Evolutionary conservation across 1,284 basidiomycete genomes (phyloP), one percentile per base, ranked within the genome.

Genomic region (Sporisorium graminicola): DNA sequence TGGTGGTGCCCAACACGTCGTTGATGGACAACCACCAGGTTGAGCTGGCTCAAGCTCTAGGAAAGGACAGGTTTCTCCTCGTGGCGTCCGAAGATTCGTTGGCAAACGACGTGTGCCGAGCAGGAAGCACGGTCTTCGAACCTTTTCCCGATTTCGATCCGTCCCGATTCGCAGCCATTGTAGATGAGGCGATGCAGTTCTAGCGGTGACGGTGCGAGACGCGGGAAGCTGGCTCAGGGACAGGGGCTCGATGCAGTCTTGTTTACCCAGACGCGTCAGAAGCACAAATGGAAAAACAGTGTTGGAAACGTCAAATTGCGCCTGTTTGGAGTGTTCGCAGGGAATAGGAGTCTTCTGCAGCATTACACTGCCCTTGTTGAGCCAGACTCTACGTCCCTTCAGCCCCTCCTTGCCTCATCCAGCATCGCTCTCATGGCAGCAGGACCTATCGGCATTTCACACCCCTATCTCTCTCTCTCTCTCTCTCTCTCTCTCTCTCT

Each of bases 1-100:
- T 99, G 72, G 92, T 94, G 14, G 91, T 98, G 1, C 94, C 95
- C 13, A 99, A 99, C 84, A 88, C 91, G 33, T 91, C 92, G 2
- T 87, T 99, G 51, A 90, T 96, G 87, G 92, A 98, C 86, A 93
- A 98, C 86, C 96, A 99, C 82, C 96, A 99, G 87, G 88, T 90
- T 49, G 94, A 99, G 82, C 88, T 99, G 6, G 94, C 96, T 0
- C 87, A 89, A 46, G 91, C 91, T 18, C 88, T 98, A 24, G 73
- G 50, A 0, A n/a, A 46, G 9, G 65, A 69, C 18, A 54, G 52
- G 6, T 77, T 63, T 29, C 50, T 77, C 13, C 20, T 65, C 14
- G 69, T 55, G 3, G 65, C 63, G 12, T 57, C 60, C n/a, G 68
- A 72, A 44, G 74, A 29, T 9, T 61, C 64, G 5, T n/a, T 75